phyloP scores from a whole-genome alignment of 257 asterid genomes.

The Solanum chilense region DNA sequence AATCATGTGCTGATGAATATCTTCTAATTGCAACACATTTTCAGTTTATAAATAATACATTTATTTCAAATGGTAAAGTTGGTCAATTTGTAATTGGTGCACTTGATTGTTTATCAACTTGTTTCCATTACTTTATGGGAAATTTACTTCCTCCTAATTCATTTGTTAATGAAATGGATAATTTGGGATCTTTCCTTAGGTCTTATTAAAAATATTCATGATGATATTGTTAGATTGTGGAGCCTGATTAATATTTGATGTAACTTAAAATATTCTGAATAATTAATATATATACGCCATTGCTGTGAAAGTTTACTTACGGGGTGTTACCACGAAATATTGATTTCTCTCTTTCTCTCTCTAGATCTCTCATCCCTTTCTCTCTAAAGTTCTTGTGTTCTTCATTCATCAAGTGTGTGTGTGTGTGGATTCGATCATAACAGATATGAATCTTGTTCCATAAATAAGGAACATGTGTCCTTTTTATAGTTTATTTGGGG shows the following conservation, averaged over 20 bases:
- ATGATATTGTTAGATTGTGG: too few species aligned
- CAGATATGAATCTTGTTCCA: background rate
- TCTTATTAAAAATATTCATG: background rate
- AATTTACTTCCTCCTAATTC: background rate
- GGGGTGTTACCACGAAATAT: too few species aligned
- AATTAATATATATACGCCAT: too few species aligned
- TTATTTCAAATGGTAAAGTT: background rate
- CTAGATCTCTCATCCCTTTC: too few species aligned
- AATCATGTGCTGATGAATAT: background rate
- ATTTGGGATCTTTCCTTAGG: background rate
- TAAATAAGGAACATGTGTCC: background rate
- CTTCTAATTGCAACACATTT: background rate
- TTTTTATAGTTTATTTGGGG: background rate
- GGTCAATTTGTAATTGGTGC: background rate
- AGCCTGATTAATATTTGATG: too few species aligned
- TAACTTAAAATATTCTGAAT: too few species aligned
- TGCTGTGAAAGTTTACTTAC: too few species aligned
- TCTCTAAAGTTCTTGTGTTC: too few species aligned
- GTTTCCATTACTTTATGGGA: background rate
- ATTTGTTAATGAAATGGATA: background rate
- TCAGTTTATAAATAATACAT: background rate
- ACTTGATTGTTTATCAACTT: background rate
- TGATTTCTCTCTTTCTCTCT: too few species aligned
- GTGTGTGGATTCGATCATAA: too few species aligned
- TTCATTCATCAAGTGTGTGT: too few species aligned